Base-by-base conservation (phyloP, 169 alveolate genomes). In the Eimeria maxima region DNA sequence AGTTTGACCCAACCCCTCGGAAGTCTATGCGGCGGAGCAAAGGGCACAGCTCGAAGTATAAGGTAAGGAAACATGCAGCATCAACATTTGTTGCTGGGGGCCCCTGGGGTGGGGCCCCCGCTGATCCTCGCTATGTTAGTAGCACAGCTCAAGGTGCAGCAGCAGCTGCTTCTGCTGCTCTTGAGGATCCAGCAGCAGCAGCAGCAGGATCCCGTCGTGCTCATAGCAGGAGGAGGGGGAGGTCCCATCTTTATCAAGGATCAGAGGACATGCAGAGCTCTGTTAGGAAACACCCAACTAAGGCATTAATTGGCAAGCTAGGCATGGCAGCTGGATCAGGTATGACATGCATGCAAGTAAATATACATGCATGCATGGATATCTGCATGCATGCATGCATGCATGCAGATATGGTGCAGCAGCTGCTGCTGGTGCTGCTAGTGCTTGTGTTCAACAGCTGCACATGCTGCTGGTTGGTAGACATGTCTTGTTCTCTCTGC, bases 271-370 rank as follows among this genome's bases (percentile, higher is more conserved):
- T 13, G 67, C 16, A 57, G 47, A 33, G 27, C 20, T 73, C 45
- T 73, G 89, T 24, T n/a, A 8, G 89, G 24, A 81, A 81, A 53
- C 90, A 81, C 24, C 53, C 69, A 4, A 45, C 90, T 27, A 81
- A 81, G 24, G n/a, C 90, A 18, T 16, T 81, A 44, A 81, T 81
- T 24, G 90, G 90, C 38, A 81, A 81, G 24, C 44, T 81, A 10
- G 90, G 90, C 8, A 81, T 81, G 69, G 29, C 90, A n/a, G 90
- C 90, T 0, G 90, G 90, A 5, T 57, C 67, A 5, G 67, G 67
- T 57, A 57, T 8, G 18, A 53, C 60, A 53, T 13, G 13, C 60
- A 53, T n/a, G n/a, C n/a, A n/a, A 50, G 57, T 50, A 50, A 7
- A 50, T 50, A 7, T 50, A 7, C 11, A 50, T 50, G 11, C 11